phyloP scores from a whole-genome alignment of 2,329 filamentous ascomycete species.

The Pseudogymnoascus sp. region DNA sequence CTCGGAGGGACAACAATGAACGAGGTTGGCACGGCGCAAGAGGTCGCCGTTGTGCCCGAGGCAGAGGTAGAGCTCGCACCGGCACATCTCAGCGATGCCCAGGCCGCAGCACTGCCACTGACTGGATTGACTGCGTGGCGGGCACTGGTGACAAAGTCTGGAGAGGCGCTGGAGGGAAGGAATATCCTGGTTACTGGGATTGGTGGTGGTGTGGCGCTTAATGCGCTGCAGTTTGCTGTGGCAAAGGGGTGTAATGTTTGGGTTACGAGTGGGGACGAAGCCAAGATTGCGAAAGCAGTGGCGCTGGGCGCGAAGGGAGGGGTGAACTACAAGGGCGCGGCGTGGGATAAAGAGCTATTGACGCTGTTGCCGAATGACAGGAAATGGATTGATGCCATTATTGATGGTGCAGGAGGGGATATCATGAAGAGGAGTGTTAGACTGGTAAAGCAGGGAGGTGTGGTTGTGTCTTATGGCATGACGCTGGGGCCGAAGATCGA shows the following conservation, averaged over 20 bases:
- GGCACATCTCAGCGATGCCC: conserved; percentile 58
- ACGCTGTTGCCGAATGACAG: conserved; percentile 54
- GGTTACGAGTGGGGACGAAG: conserved; percentile 46
- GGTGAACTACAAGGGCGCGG: conserved; percentile 69
- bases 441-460: conserved; percentile 55
- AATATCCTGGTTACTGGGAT: conserved; percentile 87
- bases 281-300: conserved; percentile 63
- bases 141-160: conserved; percentile 71
- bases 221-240: conserved; percentile 70
- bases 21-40: conserved; percentile 63
- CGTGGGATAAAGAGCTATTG: conserved; percentile 72
- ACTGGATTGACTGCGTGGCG: conserved; percentile 85
- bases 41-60: conserved; percentile 62
- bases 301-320: conserved; percentile 70
- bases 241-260: conserved; percentile 46
- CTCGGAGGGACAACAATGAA: conserved; percentile 60
- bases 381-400: conserved; percentile 68
- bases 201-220: conserved; percentile 82
- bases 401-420: conserved; percentile 87
- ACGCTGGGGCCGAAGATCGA: conserved; percentile 78
- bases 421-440: conserved; percentile 41
- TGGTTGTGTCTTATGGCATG: conserved; percentile 89
- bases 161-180: conserved; percentile 51
- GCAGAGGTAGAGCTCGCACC: conserved; percentile 71
- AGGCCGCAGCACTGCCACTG: conserved; percentile 78